Percentiles rank a stretch among this genome's conserved stretches.
Conservation (phyloP, 2,329 filamentous ascomycete species). For the Elsinoe necatrix region DNA sequence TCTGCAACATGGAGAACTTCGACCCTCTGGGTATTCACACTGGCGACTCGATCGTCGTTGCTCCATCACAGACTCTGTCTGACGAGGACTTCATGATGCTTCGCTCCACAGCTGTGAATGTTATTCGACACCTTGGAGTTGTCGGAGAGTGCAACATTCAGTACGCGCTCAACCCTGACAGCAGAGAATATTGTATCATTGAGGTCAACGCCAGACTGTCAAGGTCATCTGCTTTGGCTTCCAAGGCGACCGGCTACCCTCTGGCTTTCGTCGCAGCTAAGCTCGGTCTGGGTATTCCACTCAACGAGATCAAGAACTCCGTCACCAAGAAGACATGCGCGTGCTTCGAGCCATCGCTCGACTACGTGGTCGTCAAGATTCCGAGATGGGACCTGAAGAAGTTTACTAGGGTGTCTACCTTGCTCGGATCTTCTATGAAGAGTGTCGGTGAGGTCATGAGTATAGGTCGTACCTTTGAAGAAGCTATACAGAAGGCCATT, state of each 20-base stretch:
- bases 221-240: conserved; percentile 87
- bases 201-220: conserved; percentile 97
- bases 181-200: conserved; percentile 95
- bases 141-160: conserved; percentile 99
- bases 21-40: conserved; percentile 97
- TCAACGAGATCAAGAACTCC: conserved; percentile 94
- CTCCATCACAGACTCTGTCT: conserved; percentile 90
- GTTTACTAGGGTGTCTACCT: conserved; percentile 91
- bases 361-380: conserved; percentile 98
- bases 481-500: conserved; percentile 97
- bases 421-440: conserved; percentile 98
- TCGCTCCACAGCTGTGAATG: conserved; percentile 89
- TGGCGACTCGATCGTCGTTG: conserved; percentile 95
- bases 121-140: conserved; percentile 92
- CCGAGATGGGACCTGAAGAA: conserved; percentile 98
- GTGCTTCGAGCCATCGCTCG: conserved; percentile 95
- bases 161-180: conserved; percentile 92
- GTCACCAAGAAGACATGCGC: conserved; percentile 94
- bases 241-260: conserved; percentile 94
- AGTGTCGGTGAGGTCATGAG: conserved; percentile 99
- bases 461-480: conserved; percentile 92
- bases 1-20: conserved; percentile 99
- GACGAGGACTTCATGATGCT: conserved; percentile 99
- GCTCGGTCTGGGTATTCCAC: conserved; percentile 83
- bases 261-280: conserved; percentile 96